These are phyloP conservation scores for Brassica nigra DNA, from an alignment of 345 rosid species.

Conservation along the genomic window DNA sequence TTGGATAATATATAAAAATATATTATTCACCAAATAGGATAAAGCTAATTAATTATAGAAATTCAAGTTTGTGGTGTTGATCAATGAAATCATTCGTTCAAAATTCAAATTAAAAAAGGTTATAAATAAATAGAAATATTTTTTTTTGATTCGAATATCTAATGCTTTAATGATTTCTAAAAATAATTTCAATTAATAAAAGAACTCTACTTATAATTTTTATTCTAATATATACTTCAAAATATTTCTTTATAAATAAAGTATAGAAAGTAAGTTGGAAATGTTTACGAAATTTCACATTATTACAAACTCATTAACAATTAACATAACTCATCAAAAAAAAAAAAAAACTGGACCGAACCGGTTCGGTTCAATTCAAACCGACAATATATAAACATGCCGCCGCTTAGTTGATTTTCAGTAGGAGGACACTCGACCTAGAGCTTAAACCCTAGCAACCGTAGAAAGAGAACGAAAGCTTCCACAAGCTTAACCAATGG, in stretches of 20 bases:
- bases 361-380: constrained; percentile 11
- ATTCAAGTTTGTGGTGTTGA: constrained; percentile 9
- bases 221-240: too few relatives aligned
- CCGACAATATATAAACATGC: neutral
- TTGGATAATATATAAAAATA: neutral
- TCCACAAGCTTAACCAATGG: constrained; percentile 33
- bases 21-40: neutral
- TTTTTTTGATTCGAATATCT: neutral
- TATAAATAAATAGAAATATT: neutral
- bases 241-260: too few relatives aligned
- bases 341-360: neutral
- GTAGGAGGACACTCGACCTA: constrained; percentile 22
- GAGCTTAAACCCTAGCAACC: constrained; percentile 39
- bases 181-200: neutral
- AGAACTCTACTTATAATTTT: neutral
- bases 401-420: neutral
- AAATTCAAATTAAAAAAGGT: neutral
- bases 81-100: neutral
- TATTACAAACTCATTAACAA: neutral
- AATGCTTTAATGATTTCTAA: neutral
- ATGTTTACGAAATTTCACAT: too few relatives aligned
- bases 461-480: constrained; percentile 2
- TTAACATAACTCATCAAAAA: too few relatives aligned
- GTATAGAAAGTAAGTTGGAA: neutral
- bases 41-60: neutral